Evolutionary conservation across 805 yeast genomes (phyloP), one percentile per base, ranked within the genome.

Genomic region (Candida lessepsii): DNA sequence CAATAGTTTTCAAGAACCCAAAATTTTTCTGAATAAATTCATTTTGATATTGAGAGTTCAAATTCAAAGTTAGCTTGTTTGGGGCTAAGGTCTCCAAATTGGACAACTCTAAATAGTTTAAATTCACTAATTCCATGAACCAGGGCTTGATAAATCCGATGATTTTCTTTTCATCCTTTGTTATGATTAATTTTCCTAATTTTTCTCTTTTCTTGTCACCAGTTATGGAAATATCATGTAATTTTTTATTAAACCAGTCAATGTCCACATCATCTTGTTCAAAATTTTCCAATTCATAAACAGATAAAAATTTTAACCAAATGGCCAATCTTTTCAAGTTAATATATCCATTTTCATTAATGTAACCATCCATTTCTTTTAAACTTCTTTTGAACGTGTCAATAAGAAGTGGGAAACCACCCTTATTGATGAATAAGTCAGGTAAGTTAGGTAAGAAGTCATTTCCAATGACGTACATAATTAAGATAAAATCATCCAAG

Each of bases 381-480:
- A 93, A 70, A 19, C 90, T 80, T 53, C 80, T 81, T 60, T 90
- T 93, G 67, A 93, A 93, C 11, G 96, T 83, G 47, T 83, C 87
- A 51, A 93, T 71, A 54, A 93, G 72, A 21, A 89, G 75, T n/a
- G 98, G 96, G 68, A 93, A 86, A 0, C 98, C 99, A 51, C 97
- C 98, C 52, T 90, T 93, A 58, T 89, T 90, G 49, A 93, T 75
- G 59, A 87, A 90, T 51, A 93, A 72, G 61, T 90, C 96, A 0
- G 99, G 99, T 52, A 95, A 75, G 58, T 93, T 87, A 18, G 99
- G 99, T 56, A 93, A 75, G 80, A 93, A 93, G 74, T 93, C 99
- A 58, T 93, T 93, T 54, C 99, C 99, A 52, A 93, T 87, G 46
- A 93, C 96, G 57, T 87, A 90, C 83, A 88, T 78, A 53, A 91